phyloP scores from a whole-genome alignment of 2,329 filamentous ascomycete species.

The Fusarium piperis region DNA sequence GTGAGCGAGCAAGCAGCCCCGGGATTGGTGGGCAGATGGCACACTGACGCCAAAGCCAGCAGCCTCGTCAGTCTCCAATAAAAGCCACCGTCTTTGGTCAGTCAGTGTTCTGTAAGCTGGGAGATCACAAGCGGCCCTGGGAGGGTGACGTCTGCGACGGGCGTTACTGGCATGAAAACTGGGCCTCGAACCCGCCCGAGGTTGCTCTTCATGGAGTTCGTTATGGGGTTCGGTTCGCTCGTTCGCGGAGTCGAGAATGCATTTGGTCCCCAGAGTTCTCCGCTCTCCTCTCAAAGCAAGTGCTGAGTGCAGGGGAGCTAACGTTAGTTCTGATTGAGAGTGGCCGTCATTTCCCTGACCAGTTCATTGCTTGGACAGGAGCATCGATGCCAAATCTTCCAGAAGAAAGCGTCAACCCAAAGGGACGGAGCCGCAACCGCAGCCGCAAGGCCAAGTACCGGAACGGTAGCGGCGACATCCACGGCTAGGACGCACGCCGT shows the following conservation, averaged over 20 bases:
- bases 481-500: constrained; percentile 11
- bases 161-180: constrained; percentile 3
- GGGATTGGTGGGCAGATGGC: constrained; percentile 8
- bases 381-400: constrained; percentile 3
- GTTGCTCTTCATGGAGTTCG: neutral
- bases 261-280: constrained; percentile 23
- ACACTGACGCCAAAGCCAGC: neutral
- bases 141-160: constrained; percentile 13
- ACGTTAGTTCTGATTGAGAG: neutral
- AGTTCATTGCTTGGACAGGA: constrained; percentile 12
- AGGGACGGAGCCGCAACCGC: constrained; percentile 29
- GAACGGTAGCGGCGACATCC: constrained; percentile 17
- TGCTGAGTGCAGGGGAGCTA: neutral
- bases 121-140: neutral
- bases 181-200: neutral
- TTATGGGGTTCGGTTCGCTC: neutral
- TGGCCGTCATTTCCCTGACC: constrained; percentile 1
- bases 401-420: constrained; percentile 7
- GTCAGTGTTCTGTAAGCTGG: neutral
- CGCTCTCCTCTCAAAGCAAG: neutral
- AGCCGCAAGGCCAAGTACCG: constrained; percentile 17
- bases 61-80: constrained; percentile 14
- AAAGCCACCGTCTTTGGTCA: neutral
- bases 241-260: neutral
- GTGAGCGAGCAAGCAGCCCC: neutral